Conservation (phyloP, 257 asterid species). For the Datura wrightii region DNA sequence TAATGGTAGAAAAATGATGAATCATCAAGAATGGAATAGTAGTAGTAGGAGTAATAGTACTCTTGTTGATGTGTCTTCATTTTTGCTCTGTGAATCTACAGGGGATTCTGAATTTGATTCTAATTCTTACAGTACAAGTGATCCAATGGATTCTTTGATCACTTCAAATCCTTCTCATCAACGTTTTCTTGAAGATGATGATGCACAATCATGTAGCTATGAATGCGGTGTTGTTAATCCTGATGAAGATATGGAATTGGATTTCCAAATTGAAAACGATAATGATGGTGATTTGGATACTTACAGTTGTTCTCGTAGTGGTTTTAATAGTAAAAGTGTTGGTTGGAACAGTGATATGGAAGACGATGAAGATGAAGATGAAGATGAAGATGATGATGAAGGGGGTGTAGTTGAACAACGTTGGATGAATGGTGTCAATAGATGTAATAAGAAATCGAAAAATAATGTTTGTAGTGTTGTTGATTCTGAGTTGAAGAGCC, state of each 20-base stretch:
- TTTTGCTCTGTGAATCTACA: slow-evolving; percentile 21
- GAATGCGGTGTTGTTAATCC: not conserved
- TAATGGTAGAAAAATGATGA: slow-evolving; percentile 10
- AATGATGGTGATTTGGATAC: not conserved
- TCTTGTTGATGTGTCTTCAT: slow-evolving; percentile 32
- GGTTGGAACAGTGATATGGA: not conserved
- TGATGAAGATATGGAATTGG: not conserved
- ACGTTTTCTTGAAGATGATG: slow-evolving; percentile 30
- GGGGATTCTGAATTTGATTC: slow-evolving; percentile 35
- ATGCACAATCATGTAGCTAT: slow-evolving; percentile 29
- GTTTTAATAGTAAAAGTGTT: not conserved
- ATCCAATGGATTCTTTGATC: not conserved
- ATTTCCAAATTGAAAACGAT: not conserved
- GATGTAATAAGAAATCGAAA: not conserved
- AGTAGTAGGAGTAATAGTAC: not conserved
- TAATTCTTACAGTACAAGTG: not conserved
- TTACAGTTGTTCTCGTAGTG: not conserved
- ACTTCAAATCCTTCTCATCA: not conserved
- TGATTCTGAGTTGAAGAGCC: slow-evolving; percentile 25
- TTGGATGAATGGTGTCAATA: not conserved
- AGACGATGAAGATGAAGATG: not conserved
- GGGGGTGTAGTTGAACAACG: slow-evolving; percentile 31
- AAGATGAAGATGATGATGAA: slow-evolving; percentile 15
- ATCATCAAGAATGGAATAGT: not conserved
- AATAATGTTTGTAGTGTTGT: slow-evolving; percentile 21